Conservation (phyloP, 2,329 filamentous ascomycete genomes). For the Fusarium marasasianum region DNA sequence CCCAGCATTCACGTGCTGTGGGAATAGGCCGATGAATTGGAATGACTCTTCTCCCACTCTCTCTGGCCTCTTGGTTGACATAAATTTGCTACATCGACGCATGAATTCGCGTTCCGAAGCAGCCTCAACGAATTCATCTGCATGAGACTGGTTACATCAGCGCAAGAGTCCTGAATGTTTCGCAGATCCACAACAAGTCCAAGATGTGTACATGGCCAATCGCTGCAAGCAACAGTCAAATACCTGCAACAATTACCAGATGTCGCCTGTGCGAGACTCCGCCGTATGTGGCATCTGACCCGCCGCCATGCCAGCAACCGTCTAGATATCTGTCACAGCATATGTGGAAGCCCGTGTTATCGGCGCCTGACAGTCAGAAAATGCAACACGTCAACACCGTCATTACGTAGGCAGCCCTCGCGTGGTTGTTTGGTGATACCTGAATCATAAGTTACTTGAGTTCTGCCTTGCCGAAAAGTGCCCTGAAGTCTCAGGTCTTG, state of each 20-base stretch:
- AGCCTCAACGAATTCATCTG: no score
- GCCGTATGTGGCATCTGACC: not conserved
- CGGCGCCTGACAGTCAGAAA: fast-evolving
- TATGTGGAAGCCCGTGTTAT: not conserved
- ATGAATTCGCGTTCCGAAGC: no score
- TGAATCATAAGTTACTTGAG: not conserved
- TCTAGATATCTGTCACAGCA: not conserved
- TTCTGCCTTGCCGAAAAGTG: not conserved
- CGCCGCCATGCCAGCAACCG: not conserved
- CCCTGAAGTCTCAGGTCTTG: fast-evolving
- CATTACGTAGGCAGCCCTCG: not conserved
- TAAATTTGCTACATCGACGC: no score
- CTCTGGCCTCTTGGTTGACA: not conserved
- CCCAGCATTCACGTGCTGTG: fast-evolving
- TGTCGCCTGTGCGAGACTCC: not conserved
- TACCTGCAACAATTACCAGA: not conserved
- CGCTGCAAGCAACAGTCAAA: not conserved
- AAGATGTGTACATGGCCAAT: not conserved
- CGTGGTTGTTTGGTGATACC: not conserved
- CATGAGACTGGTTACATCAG: not conserved
- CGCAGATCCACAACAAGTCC: not conserved
- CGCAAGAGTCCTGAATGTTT: not conserved
- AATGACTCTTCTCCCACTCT: not conserved
- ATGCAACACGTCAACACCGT: fast-evolving
- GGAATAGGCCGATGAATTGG: not conserved